Evolutionary conservation across 2,329 filamentous ascomycete species (phyloP).

Genomic region (Aspergillus tamarii): DNA sequence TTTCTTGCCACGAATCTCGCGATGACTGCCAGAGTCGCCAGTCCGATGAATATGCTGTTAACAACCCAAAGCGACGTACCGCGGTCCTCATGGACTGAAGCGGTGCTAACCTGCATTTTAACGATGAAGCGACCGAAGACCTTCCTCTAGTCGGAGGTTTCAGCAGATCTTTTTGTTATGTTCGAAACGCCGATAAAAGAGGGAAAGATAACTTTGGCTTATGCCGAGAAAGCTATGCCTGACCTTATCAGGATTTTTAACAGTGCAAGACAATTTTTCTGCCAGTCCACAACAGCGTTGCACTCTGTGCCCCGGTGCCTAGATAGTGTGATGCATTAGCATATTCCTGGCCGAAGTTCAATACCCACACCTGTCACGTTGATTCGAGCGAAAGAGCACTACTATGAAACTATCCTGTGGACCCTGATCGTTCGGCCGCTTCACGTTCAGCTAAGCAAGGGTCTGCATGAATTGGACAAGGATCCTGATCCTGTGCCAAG

Average conservation of each 20-base stretch:
- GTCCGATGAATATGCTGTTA: conserved; percentile 2
- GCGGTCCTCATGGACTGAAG: neutral
- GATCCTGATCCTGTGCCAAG: neutral
- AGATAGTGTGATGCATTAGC: neutral
- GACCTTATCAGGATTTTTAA: neutral
- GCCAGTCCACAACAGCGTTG: neutral
- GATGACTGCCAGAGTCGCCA: conserved; percentile 4
- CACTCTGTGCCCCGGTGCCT: neutral
- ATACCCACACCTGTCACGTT: neutral
- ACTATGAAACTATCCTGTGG: neutral
- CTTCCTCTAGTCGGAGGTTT: neutral
- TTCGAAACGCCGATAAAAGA: neutral
- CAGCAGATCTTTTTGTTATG: neutral
- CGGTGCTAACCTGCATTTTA: neutral
- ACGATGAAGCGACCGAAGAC: neutral
- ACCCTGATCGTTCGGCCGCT: neutral
- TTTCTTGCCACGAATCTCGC: conserved; percentile 6
- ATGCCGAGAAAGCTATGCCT: neutral
- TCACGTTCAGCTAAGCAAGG: neutral
- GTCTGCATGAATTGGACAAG: neutral
- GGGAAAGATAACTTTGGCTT: neutral
- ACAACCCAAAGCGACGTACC: conserved; percentile 1
- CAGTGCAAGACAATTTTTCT: neutral
- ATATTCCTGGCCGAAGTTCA: neutral
- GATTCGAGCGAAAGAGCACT: neutral